These are phyloP conservation scores for Schizophyllum commune DNA, from an alignment of 1,284 basidiomycete species.

Conservation along the genomic window DNA sequence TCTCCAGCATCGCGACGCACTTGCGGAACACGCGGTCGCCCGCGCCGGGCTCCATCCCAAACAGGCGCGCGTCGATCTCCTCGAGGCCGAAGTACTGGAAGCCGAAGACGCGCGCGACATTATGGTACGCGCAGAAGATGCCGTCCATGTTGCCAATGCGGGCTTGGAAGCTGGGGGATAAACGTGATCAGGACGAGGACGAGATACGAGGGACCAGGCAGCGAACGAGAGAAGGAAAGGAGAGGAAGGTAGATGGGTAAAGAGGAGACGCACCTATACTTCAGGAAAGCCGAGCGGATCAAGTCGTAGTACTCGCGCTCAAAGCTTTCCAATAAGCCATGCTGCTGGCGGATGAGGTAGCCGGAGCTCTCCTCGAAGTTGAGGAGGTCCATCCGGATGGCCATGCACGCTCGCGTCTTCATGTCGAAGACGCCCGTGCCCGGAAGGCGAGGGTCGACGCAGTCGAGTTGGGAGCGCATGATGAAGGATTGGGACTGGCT, in stretches of 20 bases:
- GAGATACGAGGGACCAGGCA: too few relatives aligned
- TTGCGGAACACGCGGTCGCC: slow-evolving; percentile 77
- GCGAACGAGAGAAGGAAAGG: too few relatives aligned
- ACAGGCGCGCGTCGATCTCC: slow-evolving; percentile 84
- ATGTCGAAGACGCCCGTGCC: slow-evolving; percentile 93
- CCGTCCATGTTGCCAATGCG: slow-evolving; percentile 98
- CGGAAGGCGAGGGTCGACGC: slow-evolving; percentile 74
- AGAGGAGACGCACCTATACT: slow-evolving; percentile 63
- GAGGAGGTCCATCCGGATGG: slow-evolving; percentile 80
- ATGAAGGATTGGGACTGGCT: slow-evolving; percentile 67
- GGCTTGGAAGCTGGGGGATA: slow-evolving; percentile 81
- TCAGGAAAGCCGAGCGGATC: slow-evolving; percentile 88
- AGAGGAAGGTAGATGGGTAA: not conserved
- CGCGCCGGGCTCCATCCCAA: slow-evolving; percentile 46
- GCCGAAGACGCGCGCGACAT: slow-evolving; percentile 83
- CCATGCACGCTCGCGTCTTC: slow-evolving; percentile 86
- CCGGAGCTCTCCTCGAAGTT: slow-evolving; percentile 82
- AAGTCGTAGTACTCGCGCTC: slow-evolving; percentile 92
- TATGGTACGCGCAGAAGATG: slow-evolving; percentile 93
- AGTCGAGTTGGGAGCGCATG: slow-evolving; percentile 95
- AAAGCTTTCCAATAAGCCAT: slow-evolving; percentile 68
- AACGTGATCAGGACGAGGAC: too few relatives aligned
- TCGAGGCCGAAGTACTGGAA: slow-evolving; percentile 89
- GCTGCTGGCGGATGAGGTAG: slow-evolving; percentile 59
- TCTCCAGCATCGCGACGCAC: slow-evolving; percentile 71